Evolutionary conservation across 78 protist genomes (phyloP), one percentile per base, ranked within the genome.

Genomic region (Pelomyxa schiedti): DNA sequence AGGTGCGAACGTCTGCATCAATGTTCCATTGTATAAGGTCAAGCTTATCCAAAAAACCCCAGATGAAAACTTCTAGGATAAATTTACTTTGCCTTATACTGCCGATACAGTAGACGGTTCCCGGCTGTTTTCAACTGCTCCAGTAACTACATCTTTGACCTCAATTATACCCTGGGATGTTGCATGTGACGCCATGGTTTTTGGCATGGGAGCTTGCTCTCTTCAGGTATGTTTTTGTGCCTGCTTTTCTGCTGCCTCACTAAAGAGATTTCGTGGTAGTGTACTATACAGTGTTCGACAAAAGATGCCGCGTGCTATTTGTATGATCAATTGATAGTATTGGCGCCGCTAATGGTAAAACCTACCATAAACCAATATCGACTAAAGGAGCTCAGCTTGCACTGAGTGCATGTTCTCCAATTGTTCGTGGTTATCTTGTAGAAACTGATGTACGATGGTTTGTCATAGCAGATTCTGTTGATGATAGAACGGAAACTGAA

Each of bases 121-220:
- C n/a, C n/a, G n/a, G n/a, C n/a, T n/a, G n/a, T n/a, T n/a, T n/a
- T n/a, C n/a, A n/a, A n/a, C n/a, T n/a, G n/a, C n/a, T n/a, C n/a
- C n/a, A n/a, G n/a, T n/a, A n/a, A n/a, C n/a, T n/a, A n/a, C n/a
- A n/a, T n/a, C n/a, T n/a, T n/a, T n/a, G n/a, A n/a, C n/a, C n/a
- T n/a, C n/a, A n/a, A n/a, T n/a, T n/a, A n/a, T n/a, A n/a, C n/a
- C n/a, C n/a, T n/a, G n/a, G n/a, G n/a, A n/a, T n/a, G n/a, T n/a
- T n/a, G n/a, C n/a, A n/a, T n/a, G n/a, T n/a, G 99, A 96, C 77
- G 81, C 95, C 73, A 95, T 95, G 99, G 94, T 92, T 29, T 96
- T 95, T 66, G 99, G 99, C 35, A 96, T 96, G 99, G 99, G 99
- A 16, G 67, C 81, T 73, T 88, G 95, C 76, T 95, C 98, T 73